Evolutionary conservation across 352 stramenopile genomes (phyloP).

Genomic region (Phytopythium kandeliae): DNA sequence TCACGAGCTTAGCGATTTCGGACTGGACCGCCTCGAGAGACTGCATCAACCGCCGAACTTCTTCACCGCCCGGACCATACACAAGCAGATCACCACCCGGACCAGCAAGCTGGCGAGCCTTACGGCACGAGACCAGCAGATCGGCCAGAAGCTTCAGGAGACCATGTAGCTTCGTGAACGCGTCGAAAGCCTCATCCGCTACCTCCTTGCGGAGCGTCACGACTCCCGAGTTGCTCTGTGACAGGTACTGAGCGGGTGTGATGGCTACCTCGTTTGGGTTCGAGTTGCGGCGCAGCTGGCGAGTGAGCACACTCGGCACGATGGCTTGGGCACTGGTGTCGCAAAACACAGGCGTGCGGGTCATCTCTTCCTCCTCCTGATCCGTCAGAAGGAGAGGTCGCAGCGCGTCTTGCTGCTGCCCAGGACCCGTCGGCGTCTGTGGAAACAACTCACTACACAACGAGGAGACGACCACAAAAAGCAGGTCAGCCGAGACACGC

Average conservation of each 20-base stretch:
- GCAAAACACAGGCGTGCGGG: slow-evolving; percentile 62
- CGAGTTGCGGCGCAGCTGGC: slow-evolving; percentile 35
- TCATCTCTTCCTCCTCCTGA: slow-evolving; percentile 71
- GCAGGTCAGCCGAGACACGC: neutral
- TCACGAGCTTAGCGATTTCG: slow-evolving; percentile 75
- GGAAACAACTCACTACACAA: slow-evolving; percentile 45
- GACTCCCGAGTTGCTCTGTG: slow-evolving; percentile 69
- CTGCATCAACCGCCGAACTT: slow-evolving; percentile 78
- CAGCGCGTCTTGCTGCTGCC: slow-evolving; percentile 34
- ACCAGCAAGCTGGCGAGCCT: slow-evolving; percentile 71
- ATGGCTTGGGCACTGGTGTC: slow-evolving; percentile 58
- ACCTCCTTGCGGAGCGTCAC: slow-evolving; percentile 62
- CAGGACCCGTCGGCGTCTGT: slow-evolving; percentile 21
- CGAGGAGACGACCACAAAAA: neutral
- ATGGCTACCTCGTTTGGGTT: slow-evolving; percentile 41
- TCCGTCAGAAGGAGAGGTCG: slow-evolving; percentile 57
- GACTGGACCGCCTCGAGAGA: slow-evolving; percentile 72
- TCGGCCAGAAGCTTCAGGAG: slow-evolving; percentile 79
- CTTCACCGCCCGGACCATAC: slow-evolving; percentile 77
- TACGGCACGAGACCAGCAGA: slow-evolving; percentile 78
- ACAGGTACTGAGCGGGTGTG: slow-evolving; percentile 56
- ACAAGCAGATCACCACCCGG: slow-evolving; percentile 79
- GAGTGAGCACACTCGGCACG: slow-evolving; percentile 57
- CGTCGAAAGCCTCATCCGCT: slow-evolving; percentile 49
- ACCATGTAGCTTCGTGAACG: slow-evolving; percentile 71